Evolutionary conservation across 768 basidiomycete species (phyloP).

Genomic region (Podaxis pistillaris): DNA sequence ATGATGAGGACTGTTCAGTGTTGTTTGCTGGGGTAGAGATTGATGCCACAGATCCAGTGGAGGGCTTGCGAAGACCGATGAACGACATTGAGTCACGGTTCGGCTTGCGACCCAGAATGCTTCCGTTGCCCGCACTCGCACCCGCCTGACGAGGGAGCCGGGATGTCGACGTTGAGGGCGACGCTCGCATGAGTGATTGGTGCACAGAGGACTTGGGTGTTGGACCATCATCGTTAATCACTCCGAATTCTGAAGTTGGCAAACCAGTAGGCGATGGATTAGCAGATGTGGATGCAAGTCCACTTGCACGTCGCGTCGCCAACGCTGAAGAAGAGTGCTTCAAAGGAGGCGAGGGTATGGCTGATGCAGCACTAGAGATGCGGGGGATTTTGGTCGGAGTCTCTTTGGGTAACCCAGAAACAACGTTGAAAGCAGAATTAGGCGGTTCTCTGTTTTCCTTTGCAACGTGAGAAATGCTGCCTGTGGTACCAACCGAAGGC

Average conservation of each 20-base stretch:
- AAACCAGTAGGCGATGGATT: conserved; percentile 62
- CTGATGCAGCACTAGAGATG: conserved; percentile 82
- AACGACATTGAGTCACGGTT: conserved; percentile 82
- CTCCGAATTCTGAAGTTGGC: conserved; percentile 74
- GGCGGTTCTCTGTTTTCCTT: conserved; percentile 58
- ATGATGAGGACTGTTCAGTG: conserved; percentile 28
- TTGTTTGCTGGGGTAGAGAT: conserved; percentile 49
- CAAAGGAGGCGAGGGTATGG: conserved; percentile 68
- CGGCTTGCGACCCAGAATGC: conserved; percentile 53
- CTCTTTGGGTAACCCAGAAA: conserved; percentile 62
- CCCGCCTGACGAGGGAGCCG: conserved; percentile 64
- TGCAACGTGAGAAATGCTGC: conserved; percentile 41
- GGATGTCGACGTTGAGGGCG: conserved; percentile 59
- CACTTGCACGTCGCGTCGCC: conserved; percentile 64
- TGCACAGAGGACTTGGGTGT: conserved; percentile 42
- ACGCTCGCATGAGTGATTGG: conserved; percentile 60
- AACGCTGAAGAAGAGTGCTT: conserved; percentile 51
- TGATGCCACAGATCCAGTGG: conserved; percentile 78
- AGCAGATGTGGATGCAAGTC: conserved; percentile 47
- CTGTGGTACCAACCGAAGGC: conserved; percentile 76
- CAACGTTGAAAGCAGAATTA: conserved; percentile 53
- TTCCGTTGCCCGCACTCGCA: conserved; percentile 41
- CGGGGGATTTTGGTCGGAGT: conserved; percentile 93
- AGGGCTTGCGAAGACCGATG: conserved; percentile 75
- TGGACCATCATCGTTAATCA: conserved; percentile 55